Evolutionary conservation across 1,139 yeast species (phyloP).

Genomic region (Hyphopichia wangnamkhiaoensis): DNA sequence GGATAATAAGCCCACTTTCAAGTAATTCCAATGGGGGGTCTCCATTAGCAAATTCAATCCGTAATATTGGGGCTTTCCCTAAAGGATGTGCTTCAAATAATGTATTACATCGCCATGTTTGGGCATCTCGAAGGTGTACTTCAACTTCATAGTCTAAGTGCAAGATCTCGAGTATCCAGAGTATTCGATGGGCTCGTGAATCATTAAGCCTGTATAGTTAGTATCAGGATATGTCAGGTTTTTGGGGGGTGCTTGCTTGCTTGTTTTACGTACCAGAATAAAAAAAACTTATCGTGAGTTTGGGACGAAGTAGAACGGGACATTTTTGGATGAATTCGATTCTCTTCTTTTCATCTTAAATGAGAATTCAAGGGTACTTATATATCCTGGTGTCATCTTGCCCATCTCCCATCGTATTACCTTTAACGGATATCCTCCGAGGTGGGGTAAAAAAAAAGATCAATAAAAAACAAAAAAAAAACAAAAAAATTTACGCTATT

Average conservation of each 20-base stretch:
- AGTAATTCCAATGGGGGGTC: slow-evolving; percentile 34
- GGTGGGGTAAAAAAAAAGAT: too few species aligned
- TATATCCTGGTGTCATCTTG: too few species aligned
- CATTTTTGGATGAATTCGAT: too few species aligned
- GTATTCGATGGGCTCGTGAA: slow-evolving; percentile 54
- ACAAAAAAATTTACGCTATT: too few species aligned
- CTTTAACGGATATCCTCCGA: too few species aligned
- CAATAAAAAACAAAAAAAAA: too few species aligned
- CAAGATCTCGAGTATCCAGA: slow-evolving; percentile 58
- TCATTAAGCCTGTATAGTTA: slow-evolving; percentile 41
- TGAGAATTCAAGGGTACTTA: too few species aligned
- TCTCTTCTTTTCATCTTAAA: too few species aligned
- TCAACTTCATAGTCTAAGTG: slow-evolving; percentile 53
- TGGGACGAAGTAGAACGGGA: too few species aligned
- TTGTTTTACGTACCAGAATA: slow-evolving; percentile 29
- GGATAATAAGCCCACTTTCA: slow-evolving; percentile 52
- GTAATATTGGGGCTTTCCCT: slow-evolving; percentile 58
- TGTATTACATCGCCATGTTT: slow-evolving; percentile 45
- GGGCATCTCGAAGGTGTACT: slow-evolving; percentile 47
- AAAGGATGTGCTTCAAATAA: slow-evolving; percentile 54
- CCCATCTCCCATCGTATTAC: too few species aligned
- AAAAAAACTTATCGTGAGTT: slow-evolving; percentile 27
- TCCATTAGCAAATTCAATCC: slow-evolving; percentile 48
- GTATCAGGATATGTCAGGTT: too few species aligned
- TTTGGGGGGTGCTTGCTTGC: too few species aligned